Base-by-base conservation (phyloP, 176 grass and related monocot genomes). In the Rhynchospora tenuis region DNA sequence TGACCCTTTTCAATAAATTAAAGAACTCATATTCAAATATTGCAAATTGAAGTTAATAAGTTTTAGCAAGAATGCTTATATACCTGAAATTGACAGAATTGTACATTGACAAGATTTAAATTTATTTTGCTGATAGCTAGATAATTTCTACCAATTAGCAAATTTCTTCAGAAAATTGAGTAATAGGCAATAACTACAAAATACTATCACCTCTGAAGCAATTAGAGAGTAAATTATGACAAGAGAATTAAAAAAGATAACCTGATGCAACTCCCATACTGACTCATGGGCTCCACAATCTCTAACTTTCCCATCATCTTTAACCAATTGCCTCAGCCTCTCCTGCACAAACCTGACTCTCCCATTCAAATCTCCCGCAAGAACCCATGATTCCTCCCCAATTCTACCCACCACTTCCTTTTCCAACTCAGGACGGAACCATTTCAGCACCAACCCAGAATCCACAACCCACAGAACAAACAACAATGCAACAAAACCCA, bases 261-360 rank as follows among this genome's bases (percentile, higher is more conserved):
- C 96, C 93, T 95, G 89, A 54, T 95, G 79, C 65, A 99, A 79
- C 11, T 81, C 83, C 96, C 93, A 95, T 47, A 81, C 65, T 19
- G 96, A 90, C 72, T 92, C 86, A 46, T 54, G 80, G 0, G 85
- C 94, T 58, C 86, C 86, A 81, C 93, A 95, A 84, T 95, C 86
- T 46, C 82, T 64, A 73, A 92, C 44, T 52, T 14, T 55, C 15
- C 66, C 85, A 9, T 13, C 26, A 46, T 64, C 81, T 33, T 76
- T 83, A 70, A 92, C 59, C 24, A 93, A 52, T 16, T 56, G 55
- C 29, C 56, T 59, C 15, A 93, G 29, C 15, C 57, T 74, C 65
- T 77, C 80, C 87, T 93, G 93, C 80, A 93, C 0, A 52, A 51
- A n/a, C 17, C 47, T 33, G 23, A 95, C 48, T 65, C 73, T 90